These are phyloP conservation scores for Ajuga reptans DNA, from an alignment of 305 asterid species.

Conservation along the genomic window DNA sequence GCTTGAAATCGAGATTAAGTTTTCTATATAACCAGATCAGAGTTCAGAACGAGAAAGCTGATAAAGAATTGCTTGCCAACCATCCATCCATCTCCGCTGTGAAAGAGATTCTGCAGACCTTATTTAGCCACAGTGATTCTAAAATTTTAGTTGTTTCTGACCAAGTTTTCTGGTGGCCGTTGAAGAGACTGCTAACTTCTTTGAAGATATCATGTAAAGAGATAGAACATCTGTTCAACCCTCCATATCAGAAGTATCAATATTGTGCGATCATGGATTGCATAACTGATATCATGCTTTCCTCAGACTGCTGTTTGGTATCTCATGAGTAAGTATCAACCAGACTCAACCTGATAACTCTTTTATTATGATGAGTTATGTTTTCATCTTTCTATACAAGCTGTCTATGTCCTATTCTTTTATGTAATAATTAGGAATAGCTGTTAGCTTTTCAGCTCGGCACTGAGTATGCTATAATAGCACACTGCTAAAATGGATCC, in stretches of 20 bases:
- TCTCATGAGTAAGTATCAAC: slow-evolving; percentile 50
- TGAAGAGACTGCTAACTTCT: slow-evolving; percentile 44
- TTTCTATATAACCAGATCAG: slow-evolving; percentile 38
- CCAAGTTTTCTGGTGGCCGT: slow-evolving; percentile 46
- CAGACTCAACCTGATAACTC: slow-evolving; percentile 10
- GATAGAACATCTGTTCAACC: slow-evolving; percentile 24
- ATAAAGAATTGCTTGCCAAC: slow-evolving; percentile 32
- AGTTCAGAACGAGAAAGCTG: slow-evolving; percentile 39
- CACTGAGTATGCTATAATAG: background rate
- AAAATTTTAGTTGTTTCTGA: slow-evolving; percentile 53
- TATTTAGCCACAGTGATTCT: slow-evolving; percentile 22
- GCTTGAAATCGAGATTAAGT: slow-evolving; percentile 36
- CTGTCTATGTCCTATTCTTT: background rate
- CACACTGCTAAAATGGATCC: background rate
- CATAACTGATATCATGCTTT: slow-evolving; percentile 22
- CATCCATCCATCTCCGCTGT: slow-evolving; percentile 54
- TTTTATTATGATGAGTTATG: background rate
- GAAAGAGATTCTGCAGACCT: slow-evolving; percentile 37
- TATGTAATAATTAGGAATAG: background rate
- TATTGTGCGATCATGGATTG: slow-evolving; percentile 25
- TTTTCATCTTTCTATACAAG: background rate
- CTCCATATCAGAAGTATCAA: slow-evolving; percentile 23
- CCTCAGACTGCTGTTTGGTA: slow-evolving; percentile 46
- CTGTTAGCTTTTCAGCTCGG: background rate
- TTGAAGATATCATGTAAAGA: slow-evolving; percentile 41